Evolutionary conservation across 2,329 filamentous ascomycete species (phyloP).

Genomic region (Penicillium corylophilum): DNA sequence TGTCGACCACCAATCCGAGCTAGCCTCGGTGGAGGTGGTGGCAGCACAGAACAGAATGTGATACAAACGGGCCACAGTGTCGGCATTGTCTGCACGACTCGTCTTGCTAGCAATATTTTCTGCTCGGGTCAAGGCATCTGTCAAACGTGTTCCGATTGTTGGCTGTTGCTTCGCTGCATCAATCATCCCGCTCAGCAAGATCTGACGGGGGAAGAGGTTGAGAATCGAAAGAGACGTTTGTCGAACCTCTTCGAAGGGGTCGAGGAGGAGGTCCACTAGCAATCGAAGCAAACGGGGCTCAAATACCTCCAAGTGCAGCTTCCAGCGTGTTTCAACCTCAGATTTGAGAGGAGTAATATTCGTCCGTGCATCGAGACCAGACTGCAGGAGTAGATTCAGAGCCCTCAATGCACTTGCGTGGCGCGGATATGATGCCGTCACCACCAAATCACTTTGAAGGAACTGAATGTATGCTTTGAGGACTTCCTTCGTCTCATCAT

Average conservation of each 20-base stretch:
- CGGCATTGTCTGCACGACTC: constrained; percentile 85
- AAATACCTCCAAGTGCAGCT: constrained; percentile 48
- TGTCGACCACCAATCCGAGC: constrained; percentile 31
- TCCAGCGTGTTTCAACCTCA: constrained; percentile 53
- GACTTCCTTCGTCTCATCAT: constrained; percentile 56
- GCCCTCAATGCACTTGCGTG: constrained; percentile 79
- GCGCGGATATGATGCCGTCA: constrained; percentile 84
- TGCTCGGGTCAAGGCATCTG: constrained; percentile 34
- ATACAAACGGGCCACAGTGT: constrained; percentile 78
- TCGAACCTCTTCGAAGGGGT: constrained; percentile 91
- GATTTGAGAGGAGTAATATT: constrained; percentile 45
- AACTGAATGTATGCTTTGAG: constrained; percentile 73
- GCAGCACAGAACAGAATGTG: constrained; percentile 66
- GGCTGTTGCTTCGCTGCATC: constrained; percentile 18
- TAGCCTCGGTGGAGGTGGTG: constrained; percentile 21
- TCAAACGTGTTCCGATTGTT: constrained; percentile 25
- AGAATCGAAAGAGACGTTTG: constrained; percentile 52
- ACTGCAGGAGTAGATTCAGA: constrained; percentile 64
- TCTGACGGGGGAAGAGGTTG: constrained; percentile 34
- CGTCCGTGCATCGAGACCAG: constrained; percentile 61
- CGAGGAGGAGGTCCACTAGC: constrained; percentile 75
- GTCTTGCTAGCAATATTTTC: constrained; percentile 53
- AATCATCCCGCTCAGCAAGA: constrained; percentile 22
- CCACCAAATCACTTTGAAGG: constrained; percentile 69
- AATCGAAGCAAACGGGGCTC: constrained; percentile 46